A percentile compares a stretch with the other conserved stretches of the same genome.
Evolutionary conservation across 1,284 basidiomycete genomes (phyloP).

Genomic region (Porogramme epimiltina): DNA sequence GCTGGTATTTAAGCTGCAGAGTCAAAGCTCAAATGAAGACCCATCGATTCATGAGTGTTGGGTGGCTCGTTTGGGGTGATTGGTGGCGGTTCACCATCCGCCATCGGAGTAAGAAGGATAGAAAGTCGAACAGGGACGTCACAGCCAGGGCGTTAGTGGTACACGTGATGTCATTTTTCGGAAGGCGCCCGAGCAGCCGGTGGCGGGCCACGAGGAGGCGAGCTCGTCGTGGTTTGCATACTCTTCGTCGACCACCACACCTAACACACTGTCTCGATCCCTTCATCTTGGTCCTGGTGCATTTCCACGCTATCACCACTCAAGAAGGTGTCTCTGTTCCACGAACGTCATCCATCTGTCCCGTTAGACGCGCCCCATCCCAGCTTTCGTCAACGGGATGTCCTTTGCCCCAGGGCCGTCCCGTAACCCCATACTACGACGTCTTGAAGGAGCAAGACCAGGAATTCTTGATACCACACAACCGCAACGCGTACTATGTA

Average conservation of each 20-base stretch:
- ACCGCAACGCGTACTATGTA: conserved; percentile 54
- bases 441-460: conserved; percentile 39
- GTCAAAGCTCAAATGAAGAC: neutral
- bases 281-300: no score
- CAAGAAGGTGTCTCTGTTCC: no score
- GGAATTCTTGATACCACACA: conserved; percentile 66
- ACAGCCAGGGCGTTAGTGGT: no score
- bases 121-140: neutral
- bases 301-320: no score
- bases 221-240: conserved; percentile 1
- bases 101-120: neutral
- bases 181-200: neutral
- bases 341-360: no score
- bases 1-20: neutral
- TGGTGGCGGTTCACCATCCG: no score
- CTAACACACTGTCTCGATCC: neutral
- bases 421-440: conserved; percentile 11
- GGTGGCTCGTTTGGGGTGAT: no score
- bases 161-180: conserved; percentile 17
- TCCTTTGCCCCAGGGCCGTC: conserved; percentile 19
- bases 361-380: no score
- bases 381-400: conserved; percentile 11
- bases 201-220: neutral
- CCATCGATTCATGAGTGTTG: no score
- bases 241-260: conserved; percentile 1